Evolutionary conservation across 495 filamentous ascomycete species (phyloP).

Genomic region (Pseudomonodictys pantanalensis): DNA sequence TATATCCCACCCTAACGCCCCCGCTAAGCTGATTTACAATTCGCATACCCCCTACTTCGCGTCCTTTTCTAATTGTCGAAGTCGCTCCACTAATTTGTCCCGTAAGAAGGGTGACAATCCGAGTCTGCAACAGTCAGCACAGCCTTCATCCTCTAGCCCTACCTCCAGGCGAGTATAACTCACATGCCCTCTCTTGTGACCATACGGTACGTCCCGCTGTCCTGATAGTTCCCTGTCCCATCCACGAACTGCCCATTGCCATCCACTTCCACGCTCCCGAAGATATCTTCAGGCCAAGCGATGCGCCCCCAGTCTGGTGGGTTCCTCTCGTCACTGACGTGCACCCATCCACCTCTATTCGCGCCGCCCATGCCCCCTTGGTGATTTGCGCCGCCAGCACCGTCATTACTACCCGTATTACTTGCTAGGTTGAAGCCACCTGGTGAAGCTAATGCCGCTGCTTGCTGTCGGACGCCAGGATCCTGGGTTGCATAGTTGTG

Average conservation of each 20-base stretch:
- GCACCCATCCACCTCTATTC: conserved; percentile 82
- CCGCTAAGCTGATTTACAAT: no score
- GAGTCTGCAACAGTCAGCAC: conserved; percentile 41
- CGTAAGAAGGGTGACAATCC: conserved; percentile 57
- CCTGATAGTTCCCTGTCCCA: conserved; percentile 57
- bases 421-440: conserved; percentile 65
- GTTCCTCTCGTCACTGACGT: conserved; percentile 77
- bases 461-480: conserved; percentile 69
- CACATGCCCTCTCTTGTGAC: conserved; percentile 69
- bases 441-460: conserved; percentile 73
- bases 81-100: conserved; percentile 52
- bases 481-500: conserved; percentile 67
- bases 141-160: not conserved
- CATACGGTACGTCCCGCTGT: conserved; percentile 66
- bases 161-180: conserved; percentile 38
- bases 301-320: conserved; percentile 90
- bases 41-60: not conserved
- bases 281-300: conserved; percentile 85
- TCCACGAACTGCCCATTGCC: conserved; percentile 67
- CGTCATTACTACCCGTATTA: conserved; percentile 49
- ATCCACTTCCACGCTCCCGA: conserved; percentile 88
- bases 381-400: conserved; percentile 69
- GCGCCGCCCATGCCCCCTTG: conserved; percentile 82
- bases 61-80: conserved; percentile 16
- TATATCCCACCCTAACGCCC: no score